phyloP scores from a whole-genome alignment of 805 yeast species.

The Candida germanica region DNA sequence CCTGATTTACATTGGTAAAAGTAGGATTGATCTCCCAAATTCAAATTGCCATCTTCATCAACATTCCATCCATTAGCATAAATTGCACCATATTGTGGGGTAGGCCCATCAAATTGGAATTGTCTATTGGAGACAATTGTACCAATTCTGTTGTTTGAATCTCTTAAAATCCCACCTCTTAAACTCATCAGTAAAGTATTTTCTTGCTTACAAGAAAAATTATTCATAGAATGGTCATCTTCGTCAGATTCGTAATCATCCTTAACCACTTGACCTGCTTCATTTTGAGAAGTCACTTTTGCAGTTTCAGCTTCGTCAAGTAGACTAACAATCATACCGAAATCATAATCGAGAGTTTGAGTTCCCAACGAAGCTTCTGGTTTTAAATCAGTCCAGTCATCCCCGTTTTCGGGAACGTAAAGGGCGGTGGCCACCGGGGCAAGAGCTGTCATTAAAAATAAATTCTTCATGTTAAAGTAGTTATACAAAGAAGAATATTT shows the following conservation, averaged over 20 bases:
- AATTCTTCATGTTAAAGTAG: no score
- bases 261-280: no score
- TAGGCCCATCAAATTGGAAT: slow-evolving; percentile 42
- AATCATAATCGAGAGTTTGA: slow-evolving; percentile 28
- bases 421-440: slow-evolving; percentile 4
- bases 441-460: no score
- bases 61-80: slow-evolving; percentile 41
- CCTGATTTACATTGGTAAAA: slow-evolving; percentile 42
- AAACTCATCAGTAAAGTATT: slow-evolving; percentile 28
- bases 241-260: no score
- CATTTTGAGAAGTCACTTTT: no score
- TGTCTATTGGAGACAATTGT: slow-evolving; percentile 37
- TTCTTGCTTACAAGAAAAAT: slow-evolving; percentile 25
- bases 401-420: slow-evolving; percentile 28
- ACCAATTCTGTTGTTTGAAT: slow-evolving; percentile 32
- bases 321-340: slow-evolving; percentile 33
- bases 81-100: slow-evolving; percentile 36
- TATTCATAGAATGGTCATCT: no score
- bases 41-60: slow-evolving; percentile 29
- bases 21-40: slow-evolving; percentile 27
- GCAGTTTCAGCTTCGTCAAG: slow-evolving; percentile 15
- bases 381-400: slow-evolving; percentile 33
- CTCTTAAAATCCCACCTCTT: slow-evolving; percentile 28
- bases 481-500: neutral
- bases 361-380: slow-evolving; percentile 23